Evolutionary conservation across 371 early-diverging fungal genomes (phyloP), one percentile per base, ranked within the genome.

Genomic region (Conidiobolus coronatus): DNA sequence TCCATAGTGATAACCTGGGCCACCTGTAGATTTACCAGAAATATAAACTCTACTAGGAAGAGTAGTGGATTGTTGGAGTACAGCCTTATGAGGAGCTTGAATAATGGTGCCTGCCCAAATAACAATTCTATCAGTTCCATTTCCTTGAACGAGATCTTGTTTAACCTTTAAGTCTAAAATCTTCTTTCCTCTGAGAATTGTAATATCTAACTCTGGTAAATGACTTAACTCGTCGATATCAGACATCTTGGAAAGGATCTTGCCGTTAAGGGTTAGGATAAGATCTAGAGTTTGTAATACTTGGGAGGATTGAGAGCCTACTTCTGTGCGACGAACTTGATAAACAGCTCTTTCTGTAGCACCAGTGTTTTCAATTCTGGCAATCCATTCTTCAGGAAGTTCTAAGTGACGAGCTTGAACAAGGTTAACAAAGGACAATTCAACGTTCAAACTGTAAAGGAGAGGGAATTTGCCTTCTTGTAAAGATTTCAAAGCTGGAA

Each of bases 1-100:
- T 18, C 77, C 82, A 53, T 84, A 85, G 77, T 77, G 77, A 46
- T 73, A 78, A 6, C 79, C 75, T 1, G 88, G 89, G 1, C 77
- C 76, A 3, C 92, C 89, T 43, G 72, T 67, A 18, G 74, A 57
- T 9, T 80, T 62, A 22, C 67, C 74, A 6, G 75, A 70, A 3
- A 83, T 73, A 60, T 86, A 86, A 24, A 82, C 74, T 7, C 68
- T 64, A 11, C 74, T 73, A 2, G 83, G 83, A 22, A 80, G 55
- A 0, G 62, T 66, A 42, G 74, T 73, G 54, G 74, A 73, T 56
- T 84, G 87, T 53, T 78, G 81, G 33, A 77, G 58, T 1, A 79
- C 83, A 1, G 84, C 83, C 45, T 76, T 70, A 61, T 86, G 84
- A n/a, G 87, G 84, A 58, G 77, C 81, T 63, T 76, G 77, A 51